Base-by-base conservation (phyloP, 805 yeast genomes). In the Kluyveromyces starmeri region DNA sequence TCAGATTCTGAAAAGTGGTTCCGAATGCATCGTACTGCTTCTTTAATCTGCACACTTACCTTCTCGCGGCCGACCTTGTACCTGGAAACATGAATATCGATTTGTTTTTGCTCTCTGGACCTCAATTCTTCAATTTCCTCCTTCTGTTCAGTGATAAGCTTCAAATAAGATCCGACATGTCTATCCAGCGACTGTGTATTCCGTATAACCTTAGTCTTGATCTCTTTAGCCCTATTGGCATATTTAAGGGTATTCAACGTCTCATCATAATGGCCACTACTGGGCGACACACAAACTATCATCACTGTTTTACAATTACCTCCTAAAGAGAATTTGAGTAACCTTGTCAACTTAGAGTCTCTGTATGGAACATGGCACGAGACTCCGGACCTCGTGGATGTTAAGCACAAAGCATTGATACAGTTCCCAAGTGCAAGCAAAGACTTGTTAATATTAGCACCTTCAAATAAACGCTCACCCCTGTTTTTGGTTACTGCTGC, bases 261-360 rank as follows among this genome's bases (percentile, higher is more conserved):
- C 51, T 89, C 97, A 51, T 89, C 97, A 55, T 85, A 86, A 56
- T 89, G 96, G 28, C 66, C 68, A 20, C 83, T 73, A 39, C 86
- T 81, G 0, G 96, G 96, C 4, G 94, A 79, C 3, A 89, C 72
- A 58, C 97, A 89, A 2, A 86, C 96, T 44, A 89, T 83, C 97
- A 89, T 89, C 4, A 85, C 88, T 0, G 97, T 89, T 53, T 83
- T 81, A 59, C 97, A 89, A 52, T 85, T 84, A 0, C 96, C 96
- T 3, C 96, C 96, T 10, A 89, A 62, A 0, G 96, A 86, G 51
- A 83, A 85, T 53, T 88, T 85, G 37, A 89, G 67, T 32, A 89
- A 64, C 44, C 97, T 62, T 0, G 97, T 89, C 35, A 89, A 65
- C 49, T 88, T 88, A 6, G 95, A 84, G 54, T 89, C 94, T 46